Conservation (phyloP, 768 basidiomycete genomes). For the Strobilomyces dryophilus region DNA sequence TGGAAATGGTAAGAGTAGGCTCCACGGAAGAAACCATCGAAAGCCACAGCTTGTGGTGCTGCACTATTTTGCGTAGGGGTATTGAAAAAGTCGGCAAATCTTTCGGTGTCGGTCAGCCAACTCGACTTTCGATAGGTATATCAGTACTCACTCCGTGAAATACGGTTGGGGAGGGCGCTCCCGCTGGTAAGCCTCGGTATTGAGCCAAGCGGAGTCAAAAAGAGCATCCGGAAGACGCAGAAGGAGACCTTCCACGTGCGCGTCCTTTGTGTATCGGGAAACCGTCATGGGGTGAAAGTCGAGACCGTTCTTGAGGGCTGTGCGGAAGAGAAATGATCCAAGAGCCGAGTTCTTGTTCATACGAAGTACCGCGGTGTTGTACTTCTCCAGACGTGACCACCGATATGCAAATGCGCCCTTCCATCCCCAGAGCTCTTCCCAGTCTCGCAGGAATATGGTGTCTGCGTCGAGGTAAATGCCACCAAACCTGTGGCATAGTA, state of each 20-base stretch:
- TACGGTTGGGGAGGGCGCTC: slow-evolving; percentile 93
- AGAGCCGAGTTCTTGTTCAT: slow-evolving; percentile 91
- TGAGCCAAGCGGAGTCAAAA: slow-evolving; percentile 96
- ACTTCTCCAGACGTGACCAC: slow-evolving; percentile 89
- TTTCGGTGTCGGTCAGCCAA: slow-evolving; percentile 26
- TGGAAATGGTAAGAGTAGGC: slow-evolving; percentile 97
- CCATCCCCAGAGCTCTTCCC: slow-evolving; percentile 99
- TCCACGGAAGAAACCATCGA: slow-evolving; percentile 94
- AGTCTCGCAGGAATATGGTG: slow-evolving; percentile 92
- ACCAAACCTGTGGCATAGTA: slow-evolving; percentile 94
- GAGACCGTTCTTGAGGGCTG: slow-evolving; percentile 87
- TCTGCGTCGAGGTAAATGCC: slow-evolving; percentile 98
- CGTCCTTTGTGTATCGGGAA: slow-evolving; percentile 86
- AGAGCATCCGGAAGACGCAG: slow-evolving; percentile 91
- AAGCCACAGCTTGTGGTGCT: slow-evolving; percentile 82
- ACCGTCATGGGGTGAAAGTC: slow-evolving; percentile 99
- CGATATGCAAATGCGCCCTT: slow-evolving; percentile 95
- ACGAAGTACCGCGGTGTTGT: slow-evolving; percentile 95
- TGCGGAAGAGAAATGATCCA: slow-evolving; percentile 90
- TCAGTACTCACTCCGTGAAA: slow-evolving; percentile 66
- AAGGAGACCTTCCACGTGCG: slow-evolving; percentile 76
- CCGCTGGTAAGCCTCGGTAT: slow-evolving; percentile 87
- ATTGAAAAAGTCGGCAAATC: slow-evolving; percentile 87
- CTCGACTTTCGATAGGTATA: not conserved
- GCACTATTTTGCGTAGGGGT: slow-evolving; percentile 70